These are phyloP conservation scores for Russula sp. DNA, from an alignment of 768 basidiomycete species.

Conservation along the genomic window DNA sequence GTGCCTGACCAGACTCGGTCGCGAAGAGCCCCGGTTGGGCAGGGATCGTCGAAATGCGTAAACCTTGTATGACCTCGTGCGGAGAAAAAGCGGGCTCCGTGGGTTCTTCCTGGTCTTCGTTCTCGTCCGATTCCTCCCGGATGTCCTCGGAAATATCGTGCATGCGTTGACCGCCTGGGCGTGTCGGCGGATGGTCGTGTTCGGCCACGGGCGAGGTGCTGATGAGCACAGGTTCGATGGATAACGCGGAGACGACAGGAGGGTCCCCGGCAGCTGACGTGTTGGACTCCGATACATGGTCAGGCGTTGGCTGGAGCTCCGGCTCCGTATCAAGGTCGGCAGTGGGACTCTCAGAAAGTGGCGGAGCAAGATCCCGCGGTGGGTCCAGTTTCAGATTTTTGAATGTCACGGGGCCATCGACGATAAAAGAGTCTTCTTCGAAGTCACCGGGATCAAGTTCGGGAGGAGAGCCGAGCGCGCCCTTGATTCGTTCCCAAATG, in stretches of 20 bases:
- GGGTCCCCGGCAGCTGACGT: background rate
- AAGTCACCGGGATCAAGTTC: conserved; percentile 64
- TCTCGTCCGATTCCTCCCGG: conserved; percentile 10
- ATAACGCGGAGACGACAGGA: conserved; percentile 15
- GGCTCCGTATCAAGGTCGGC: background rate
- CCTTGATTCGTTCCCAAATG: conserved; percentile 88
- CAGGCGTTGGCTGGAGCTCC: background rate
- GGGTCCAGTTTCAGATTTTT: background rate
- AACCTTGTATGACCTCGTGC: conserved; percentile 39
- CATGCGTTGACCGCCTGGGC: conserved; percentile 33
- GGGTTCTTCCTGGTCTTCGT: background rate
- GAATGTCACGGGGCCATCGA: conserved; percentile 6
- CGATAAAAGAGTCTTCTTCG: conserved; percentile 18
- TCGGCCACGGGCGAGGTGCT: conserved; percentile 24
- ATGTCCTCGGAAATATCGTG: conserved; percentile 25
- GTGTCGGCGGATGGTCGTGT: conserved; percentile 27
- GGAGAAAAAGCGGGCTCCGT: background rate
- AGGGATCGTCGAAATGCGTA: conserved; percentile 46
- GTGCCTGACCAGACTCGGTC: conserved; percentile 6
- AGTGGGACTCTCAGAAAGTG: background rate
- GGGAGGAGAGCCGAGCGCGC: conserved; percentile 78
- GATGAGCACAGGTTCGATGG: conserved; percentile 51
- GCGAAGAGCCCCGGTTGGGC: conserved; percentile 25
- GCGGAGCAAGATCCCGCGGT: conserved; percentile 1
- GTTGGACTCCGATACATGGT: conserved; percentile 6